Evolutionary conservation across 2,329 filamentous ascomycete genomes (phyloP).

Genomic region (Apiospora saccharicola): DNA sequence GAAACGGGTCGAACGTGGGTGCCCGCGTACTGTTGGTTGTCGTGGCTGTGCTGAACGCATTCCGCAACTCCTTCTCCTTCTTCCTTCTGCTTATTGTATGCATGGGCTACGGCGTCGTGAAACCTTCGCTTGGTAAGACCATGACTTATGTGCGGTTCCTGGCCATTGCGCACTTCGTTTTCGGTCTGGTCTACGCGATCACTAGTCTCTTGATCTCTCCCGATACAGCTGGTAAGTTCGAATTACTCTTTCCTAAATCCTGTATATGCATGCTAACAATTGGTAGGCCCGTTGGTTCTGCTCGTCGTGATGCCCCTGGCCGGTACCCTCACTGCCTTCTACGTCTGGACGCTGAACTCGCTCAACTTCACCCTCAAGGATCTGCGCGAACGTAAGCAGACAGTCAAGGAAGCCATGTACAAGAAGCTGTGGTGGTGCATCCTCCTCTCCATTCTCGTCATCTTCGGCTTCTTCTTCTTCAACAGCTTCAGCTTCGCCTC

Average conservation of each 20-base stretch:
- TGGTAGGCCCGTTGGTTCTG: constrained; percentile 80
- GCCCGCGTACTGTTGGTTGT: constrained; percentile 88
- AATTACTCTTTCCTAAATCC: neutral
- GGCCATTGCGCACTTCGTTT: constrained; percentile 91
- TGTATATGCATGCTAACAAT: neutral
- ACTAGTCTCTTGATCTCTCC: constrained; percentile 89
- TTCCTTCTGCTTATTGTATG: constrained; percentile 97
- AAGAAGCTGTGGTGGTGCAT: constrained; percentile 99
- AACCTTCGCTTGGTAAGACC: constrained; percentile 86
- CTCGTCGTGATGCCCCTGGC: constrained; percentile 93
- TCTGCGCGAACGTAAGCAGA: constrained; percentile 91
- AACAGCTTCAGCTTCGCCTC: constrained; percentile 96
- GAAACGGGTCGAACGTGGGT: constrained; percentile 82
- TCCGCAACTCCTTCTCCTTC: constrained; percentile 96
- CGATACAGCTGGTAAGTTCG: constrained; percentile 73
- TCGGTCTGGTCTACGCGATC: constrained; percentile 91
- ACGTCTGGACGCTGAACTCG: constrained; percentile 98
- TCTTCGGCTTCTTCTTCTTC: constrained; percentile 98
- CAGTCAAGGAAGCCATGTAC: constrained; percentile 94
- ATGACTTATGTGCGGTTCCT: constrained; percentile 95
- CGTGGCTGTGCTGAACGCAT: constrained; percentile 92
- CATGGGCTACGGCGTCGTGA: constrained; percentile 99
- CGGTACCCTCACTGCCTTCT: constrained; percentile 92
- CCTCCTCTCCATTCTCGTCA: constrained; percentile 87
- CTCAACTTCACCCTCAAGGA: constrained; percentile 96